Base-by-base conservation (phyloP, 768 basidiomycete species). In the Naganishia vishniacii region DNA sequence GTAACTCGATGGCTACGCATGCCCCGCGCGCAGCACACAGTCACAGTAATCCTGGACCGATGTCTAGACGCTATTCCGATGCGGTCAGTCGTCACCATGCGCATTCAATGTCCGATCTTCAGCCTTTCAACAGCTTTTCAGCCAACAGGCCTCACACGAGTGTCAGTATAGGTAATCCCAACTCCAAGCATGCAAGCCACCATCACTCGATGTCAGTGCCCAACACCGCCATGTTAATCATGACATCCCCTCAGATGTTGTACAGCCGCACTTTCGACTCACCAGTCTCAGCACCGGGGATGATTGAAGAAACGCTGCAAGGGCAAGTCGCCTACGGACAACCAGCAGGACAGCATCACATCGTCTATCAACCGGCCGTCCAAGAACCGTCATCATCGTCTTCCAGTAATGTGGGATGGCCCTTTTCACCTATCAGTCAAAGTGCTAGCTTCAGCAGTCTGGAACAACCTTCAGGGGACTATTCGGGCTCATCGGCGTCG, bases 141-240 rank as follows among this genome's bases (percentile, higher is more conserved):
- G 3, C 42, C 25, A 5, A 34, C 5, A 34, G 53, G 20, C 59
- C 59, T 20, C 45, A 34, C n/a, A 47, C 45, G 2, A 45, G 31
- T 31, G 46, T 31, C 42, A 60, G 42, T 28, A 46, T 28, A 41
- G 31, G 59, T 20, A 37, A 31, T 23, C 2, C 31, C 0, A 29
- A 16, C 41, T 12, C 41, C 18, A 60, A 29, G 59, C 16, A 29
- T 4, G 11, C 2, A 3, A 16, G 9, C 20, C 32, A 37, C 6
- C 53, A 25, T 7, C n/a, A 37, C 20, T 41, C 53, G 18, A 40
- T 40, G 53, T 56, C 53, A 20, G 53, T 56, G 9, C 53, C 53
- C 11, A 56, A 20, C 4, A 40, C 4, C 9, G 20, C 53, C 23
- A 56, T 23, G 11, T 11, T 7, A 1, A 3, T 56, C 34, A n/a